These are phyloP conservation scores for Venturia pyrina DNA, from an alignment of 2,329 filamentous ascomycete species.

Conservation along the genomic window DNA sequence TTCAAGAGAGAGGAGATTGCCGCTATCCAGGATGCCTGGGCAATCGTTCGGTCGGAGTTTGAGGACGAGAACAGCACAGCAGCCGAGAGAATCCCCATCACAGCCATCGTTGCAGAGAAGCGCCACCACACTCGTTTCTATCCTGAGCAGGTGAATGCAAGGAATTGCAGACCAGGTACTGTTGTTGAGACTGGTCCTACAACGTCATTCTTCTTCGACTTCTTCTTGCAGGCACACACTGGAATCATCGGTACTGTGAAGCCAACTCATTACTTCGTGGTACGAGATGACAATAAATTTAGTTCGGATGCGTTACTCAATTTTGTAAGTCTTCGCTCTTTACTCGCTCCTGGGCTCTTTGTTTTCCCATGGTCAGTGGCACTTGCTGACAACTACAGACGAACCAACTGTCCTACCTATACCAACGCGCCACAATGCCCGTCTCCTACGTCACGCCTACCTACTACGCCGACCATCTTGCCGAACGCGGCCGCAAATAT, in stretches of 20 bases:
- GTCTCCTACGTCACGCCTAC: constrained; percentile 28
- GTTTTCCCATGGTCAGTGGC: too few species aligned
- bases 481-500: constrained; percentile 25
- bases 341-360: neutral
- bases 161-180: constrained; percentile 17
- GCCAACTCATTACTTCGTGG: constrained; percentile 25
- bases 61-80: neutral
- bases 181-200: constrained; percentile 24
- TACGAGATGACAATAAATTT: constrained; percentile 21
- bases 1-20: constrained; percentile 4
- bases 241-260: constrained; percentile 22
- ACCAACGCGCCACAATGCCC: constrained; percentile 20
- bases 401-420: constrained; percentile 25
- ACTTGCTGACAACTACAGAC: constrained; percentile 8
- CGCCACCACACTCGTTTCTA: constrained; percentile 34
- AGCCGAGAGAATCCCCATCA: neutral
- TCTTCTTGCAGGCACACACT: constrained; percentile 26
- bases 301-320: constrained; percentile 16
- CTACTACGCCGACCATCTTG: constrained; percentile 31
- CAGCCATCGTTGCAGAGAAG: constrained; percentile 27
- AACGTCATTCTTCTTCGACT: constrained; percentile 22
- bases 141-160: constrained; percentile 1
- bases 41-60: neutral
- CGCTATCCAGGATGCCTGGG: neutral
- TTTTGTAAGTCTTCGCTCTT: constrained; percentile 8